Conservation (phyloP, 2,329 filamentous ascomycete genomes). For the Mycocentrospora acerina region DNA sequence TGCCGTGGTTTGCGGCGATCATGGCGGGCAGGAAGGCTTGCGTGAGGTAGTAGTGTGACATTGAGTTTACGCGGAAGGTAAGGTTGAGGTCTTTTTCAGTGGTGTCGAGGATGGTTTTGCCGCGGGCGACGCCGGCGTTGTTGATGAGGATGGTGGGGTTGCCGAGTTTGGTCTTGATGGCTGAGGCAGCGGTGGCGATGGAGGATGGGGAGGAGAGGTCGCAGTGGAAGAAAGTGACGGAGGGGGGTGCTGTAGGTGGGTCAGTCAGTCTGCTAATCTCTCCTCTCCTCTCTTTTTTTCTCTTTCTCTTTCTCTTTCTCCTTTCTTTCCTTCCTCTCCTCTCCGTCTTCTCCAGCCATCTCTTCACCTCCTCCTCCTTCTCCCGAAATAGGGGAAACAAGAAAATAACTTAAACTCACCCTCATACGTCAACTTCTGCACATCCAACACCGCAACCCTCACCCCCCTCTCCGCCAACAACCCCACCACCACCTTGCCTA, state of each 20-base stretch:
- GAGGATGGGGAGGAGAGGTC: slow-evolving; percentile 64
- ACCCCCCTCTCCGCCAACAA: slow-evolving; percentile 65
- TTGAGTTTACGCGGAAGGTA: slow-evolving; percentile 70
- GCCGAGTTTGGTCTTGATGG: slow-evolving; percentile 60
- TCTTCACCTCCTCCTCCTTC: too few relatives aligned
- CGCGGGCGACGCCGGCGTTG: slow-evolving; percentile 67
- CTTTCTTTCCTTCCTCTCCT: too few relatives aligned
- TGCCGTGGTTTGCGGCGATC: slow-evolving; percentile 66
- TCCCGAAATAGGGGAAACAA: not conserved
- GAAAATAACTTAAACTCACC: slow-evolving; percentile 22
- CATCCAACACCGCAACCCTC: slow-evolving; percentile 71
- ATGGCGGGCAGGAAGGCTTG: slow-evolving; percentile 69
- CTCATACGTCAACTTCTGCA: slow-evolving; percentile 61
- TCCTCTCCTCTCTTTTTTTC: too few relatives aligned
- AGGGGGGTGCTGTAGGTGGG: slow-evolving; percentile 44
- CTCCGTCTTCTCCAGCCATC: too few relatives aligned
- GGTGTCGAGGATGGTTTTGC: slow-evolving; percentile 61
- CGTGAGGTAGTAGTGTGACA: slow-evolving; percentile 67
- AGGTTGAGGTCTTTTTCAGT: slow-evolving; percentile 62
- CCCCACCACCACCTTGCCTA: slow-evolving; percentile 66
- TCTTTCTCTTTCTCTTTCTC: too few relatives aligned
- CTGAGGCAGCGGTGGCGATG: slow-evolving; percentile 54
- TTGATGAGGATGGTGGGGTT: slow-evolving; percentile 71
- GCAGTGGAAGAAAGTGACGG: slow-evolving; percentile 69
- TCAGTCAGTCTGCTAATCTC: slow-evolving; percentile 2